These are phyloP conservation scores for Monosporascus sp. DNA, from an alignment of 2,329 filamentous ascomycete genomes.

Conservation along the genomic window DNA sequence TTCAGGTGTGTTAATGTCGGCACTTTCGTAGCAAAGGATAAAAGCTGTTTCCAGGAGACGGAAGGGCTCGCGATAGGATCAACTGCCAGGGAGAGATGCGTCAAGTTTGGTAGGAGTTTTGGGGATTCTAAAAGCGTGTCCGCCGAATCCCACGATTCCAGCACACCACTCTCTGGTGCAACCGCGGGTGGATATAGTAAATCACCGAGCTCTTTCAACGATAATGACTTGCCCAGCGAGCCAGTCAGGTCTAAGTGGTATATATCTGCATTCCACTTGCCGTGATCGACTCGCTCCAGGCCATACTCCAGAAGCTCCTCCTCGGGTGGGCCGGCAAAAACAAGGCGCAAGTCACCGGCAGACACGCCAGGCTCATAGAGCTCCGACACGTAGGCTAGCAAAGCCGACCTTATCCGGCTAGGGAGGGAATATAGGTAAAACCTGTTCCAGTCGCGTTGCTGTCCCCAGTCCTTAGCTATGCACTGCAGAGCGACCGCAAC, in stretches of 20 bases:
- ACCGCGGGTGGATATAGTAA: conserved; percentile 41
- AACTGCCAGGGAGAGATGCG: conserved; percentile 55
- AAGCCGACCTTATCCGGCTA: conserved; percentile 43
- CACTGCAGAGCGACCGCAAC: conserved; percentile 45
- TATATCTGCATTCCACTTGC: conserved; percentile 39
- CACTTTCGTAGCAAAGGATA: conserved; percentile 48
- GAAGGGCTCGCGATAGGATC: conserved; percentile 28
- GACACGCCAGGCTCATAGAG: conserved; percentile 42
- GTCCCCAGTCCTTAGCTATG: conserved; percentile 50
- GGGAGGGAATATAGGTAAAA: conserved; percentile 54
- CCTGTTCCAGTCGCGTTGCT: conserved; percentile 50
- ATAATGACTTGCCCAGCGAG: conserved; percentile 45
- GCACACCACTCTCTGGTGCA: conserved; percentile 23
- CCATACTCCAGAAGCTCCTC: conserved; percentile 23
- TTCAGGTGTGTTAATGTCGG: conserved; percentile 55
- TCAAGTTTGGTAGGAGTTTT: conserved; percentile 49
- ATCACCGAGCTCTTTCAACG: conserved; percentile 46
- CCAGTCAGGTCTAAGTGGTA: conserved; percentile 50
- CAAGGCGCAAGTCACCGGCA: conserved; percentile 42
- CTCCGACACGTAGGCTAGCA: conserved; percentile 47
- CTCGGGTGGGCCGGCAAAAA: conserved; percentile 24
- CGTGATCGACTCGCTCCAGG: conserved; percentile 21
- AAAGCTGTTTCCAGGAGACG: conserved; percentile 55
- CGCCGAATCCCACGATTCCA: conserved; percentile 51
- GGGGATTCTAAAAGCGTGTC: conserved; percentile 22